Conservation (phyloP, 1,284 basidiomycete species). For the Ganoderma meredithae region DNA sequence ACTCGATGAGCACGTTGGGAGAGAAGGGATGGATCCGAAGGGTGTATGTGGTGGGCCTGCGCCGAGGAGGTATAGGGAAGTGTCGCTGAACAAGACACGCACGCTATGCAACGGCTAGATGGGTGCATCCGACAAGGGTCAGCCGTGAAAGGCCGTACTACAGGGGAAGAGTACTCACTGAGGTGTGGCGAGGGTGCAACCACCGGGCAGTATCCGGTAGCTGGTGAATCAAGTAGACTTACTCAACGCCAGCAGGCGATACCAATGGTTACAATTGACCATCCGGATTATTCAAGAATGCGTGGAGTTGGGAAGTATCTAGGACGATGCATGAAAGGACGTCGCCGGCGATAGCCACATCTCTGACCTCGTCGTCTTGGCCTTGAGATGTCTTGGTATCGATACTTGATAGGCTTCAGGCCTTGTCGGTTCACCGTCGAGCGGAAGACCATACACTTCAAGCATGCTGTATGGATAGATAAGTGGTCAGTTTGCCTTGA, state of each 20-base stretch:
- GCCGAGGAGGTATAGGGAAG: background rate
- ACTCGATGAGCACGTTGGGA: background rate
- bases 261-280: background rate
- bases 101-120: background rate
- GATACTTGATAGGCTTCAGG: slow-evolving; percentile 2
- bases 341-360: background rate
- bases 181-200: slow-evolving; percentile 1
- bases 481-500: no score
- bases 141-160: background rate
- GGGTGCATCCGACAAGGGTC: background rate
- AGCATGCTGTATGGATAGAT: background rate
- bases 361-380: background rate
- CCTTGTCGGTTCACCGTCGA: background rate
- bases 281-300: background rate
- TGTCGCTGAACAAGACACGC: background rate
- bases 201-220: background rate
- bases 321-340: background rate
- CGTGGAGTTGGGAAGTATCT: background rate
- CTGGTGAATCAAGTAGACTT: background rate
- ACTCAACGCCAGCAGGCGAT: background rate
- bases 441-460: background rate
- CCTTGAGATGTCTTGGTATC: background rate
- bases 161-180: background rate
- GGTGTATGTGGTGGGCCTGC: background rate
- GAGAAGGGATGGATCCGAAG: background rate